phyloP scores from a whole-genome alignment of 2,329 filamentous ascomycete species.

The Macrophomina phaseolina region DNA sequence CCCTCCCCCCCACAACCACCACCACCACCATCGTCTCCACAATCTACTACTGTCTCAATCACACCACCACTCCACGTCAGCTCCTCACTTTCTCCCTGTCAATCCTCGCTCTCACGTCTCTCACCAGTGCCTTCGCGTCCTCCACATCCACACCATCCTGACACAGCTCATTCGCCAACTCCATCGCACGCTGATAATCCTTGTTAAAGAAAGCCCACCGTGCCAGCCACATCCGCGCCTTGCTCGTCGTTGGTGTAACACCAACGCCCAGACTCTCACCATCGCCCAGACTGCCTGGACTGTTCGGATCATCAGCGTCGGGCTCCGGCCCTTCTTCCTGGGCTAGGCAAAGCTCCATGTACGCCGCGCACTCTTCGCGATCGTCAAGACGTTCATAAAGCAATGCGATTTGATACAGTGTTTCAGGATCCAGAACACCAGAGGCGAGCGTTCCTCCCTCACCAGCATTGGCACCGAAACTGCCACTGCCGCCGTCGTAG shows the following conservation, averaged over 20 bases:
- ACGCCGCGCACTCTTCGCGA: conserved; percentile 80
- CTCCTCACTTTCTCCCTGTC: conserved; percentile 49
- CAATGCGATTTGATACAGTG: conserved; percentile 84
- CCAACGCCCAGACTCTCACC: conserved; percentile 69
- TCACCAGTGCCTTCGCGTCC: conserved; percentile 90
- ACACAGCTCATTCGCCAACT: conserved; percentile 86
- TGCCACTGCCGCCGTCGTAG: conserved; percentile 70
- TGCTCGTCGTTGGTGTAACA: conserved; percentile 89
- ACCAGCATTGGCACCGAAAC: conserved; percentile 54
- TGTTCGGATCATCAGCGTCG: conserved; percentile 34
- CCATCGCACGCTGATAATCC: conserved; percentile 77
- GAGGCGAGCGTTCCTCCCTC: conserved; percentile 49
- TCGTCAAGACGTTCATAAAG: conserved; percentile 85
- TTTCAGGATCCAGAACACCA: conserved; percentile 81
- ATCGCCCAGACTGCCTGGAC: conserved; percentile 38
- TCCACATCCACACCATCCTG: conserved; percentile 97
- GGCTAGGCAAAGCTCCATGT: conserved; percentile 94
- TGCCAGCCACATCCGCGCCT: conserved; percentile 92
- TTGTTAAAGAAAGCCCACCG: conserved; percentile 76
- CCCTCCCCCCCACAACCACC: neutral
- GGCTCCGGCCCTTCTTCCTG: conserved; percentile 77
- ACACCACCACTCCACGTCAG: neutral
- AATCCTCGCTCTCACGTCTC: conserved; percentile 81
- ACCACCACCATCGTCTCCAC: neutral
- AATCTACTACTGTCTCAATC: neutral